Percentiles rank a stretch among this genome's conserved stretches.
Conservation (phyloP, 495 filamentous ascomycete species). For the Pseudoneurospora amorphoporcata region DNA sequence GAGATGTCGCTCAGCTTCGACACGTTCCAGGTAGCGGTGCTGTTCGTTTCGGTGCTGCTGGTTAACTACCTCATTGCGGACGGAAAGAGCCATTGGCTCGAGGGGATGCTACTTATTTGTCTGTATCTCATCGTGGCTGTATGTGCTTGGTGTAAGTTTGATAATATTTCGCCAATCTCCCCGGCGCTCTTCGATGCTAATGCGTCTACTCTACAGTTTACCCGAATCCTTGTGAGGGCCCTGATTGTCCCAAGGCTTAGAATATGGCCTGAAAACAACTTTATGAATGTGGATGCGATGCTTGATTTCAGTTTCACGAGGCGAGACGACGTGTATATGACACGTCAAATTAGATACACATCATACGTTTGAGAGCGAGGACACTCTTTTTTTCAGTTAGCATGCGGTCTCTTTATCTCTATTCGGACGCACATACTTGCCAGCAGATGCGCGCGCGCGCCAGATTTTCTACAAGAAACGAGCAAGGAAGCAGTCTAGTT, state of each 20-base stretch:
- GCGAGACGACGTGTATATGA: no score
- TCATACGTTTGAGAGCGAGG: not conserved
- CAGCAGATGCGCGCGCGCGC: not conserved
- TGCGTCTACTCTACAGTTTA: not conserved
- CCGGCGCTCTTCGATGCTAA: not conserved
- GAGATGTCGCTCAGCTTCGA: slow-evolving; percentile 72
- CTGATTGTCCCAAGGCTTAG: not conserved
- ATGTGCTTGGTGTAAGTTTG: slow-evolving; percentile 40
- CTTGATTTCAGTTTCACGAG: not conserved
- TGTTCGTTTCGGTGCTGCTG: slow-evolving; percentile 69
- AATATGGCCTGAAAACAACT: not conserved
- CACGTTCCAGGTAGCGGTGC: slow-evolving; percentile 66
- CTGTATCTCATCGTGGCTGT: slow-evolving; percentile 66
- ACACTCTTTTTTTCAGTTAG: not conserved
- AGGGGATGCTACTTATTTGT: slow-evolving; percentile 63
- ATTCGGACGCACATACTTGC: not conserved
- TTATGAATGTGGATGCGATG: not conserved
- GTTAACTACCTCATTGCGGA: slow-evolving; percentile 76
- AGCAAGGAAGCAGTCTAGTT: not conserved
- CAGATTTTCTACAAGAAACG: not conserved
- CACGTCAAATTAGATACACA: not conserved
- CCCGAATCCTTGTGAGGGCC: not conserved
- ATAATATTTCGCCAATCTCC: not conserved
- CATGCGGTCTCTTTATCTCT: not conserved
- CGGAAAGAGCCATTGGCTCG: slow-evolving; percentile 55